Percentiles rank a stretch among this genome's conserved stretches.
Evolutionary conservation across 805 yeast species (phyloP).

Genomic region (Metschnikowia cerradonensis): DNA sequence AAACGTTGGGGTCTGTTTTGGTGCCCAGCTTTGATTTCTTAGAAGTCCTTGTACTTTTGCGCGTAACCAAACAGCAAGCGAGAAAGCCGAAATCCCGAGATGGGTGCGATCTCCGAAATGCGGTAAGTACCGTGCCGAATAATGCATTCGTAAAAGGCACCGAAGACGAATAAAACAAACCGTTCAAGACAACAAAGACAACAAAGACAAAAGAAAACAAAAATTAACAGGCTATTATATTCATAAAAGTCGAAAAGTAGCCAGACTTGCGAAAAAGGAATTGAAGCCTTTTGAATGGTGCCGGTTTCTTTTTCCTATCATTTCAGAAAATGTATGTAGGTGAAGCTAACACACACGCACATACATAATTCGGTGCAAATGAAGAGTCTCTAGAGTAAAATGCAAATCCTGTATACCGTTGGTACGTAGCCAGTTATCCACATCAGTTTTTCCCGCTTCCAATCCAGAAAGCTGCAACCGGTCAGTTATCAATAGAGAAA

Average conservation of each 20-base stretch:
- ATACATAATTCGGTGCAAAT: no score
- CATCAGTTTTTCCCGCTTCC: neutral
- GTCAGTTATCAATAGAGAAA: neutral
- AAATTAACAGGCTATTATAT: no score
- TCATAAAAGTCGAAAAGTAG: no score
- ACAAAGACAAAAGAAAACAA: no score
- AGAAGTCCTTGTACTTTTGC: neutral
- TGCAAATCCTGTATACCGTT: neutral
- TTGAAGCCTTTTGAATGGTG: no score
- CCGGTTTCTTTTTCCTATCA: no score
- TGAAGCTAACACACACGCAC: no score
- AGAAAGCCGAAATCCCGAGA: neutral
- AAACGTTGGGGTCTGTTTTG: neutral
- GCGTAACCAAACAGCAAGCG: neutral
- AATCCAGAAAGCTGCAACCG: neutral
- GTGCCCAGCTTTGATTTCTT: neutral
- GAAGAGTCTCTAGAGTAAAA: no score
- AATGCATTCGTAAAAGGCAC: neutral
- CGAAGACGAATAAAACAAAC: neutral
- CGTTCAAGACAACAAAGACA: neutral
- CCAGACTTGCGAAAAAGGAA: no score
- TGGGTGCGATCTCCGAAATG: neutral
- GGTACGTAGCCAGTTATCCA: neutral
- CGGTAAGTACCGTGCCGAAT: neutral
- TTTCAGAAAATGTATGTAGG: no score